Evolutionary conservation across 768 basidiomycete species (phyloP), one percentile per base, ranked within the genome.

Genomic region (Calocybe cyanea): DNA sequence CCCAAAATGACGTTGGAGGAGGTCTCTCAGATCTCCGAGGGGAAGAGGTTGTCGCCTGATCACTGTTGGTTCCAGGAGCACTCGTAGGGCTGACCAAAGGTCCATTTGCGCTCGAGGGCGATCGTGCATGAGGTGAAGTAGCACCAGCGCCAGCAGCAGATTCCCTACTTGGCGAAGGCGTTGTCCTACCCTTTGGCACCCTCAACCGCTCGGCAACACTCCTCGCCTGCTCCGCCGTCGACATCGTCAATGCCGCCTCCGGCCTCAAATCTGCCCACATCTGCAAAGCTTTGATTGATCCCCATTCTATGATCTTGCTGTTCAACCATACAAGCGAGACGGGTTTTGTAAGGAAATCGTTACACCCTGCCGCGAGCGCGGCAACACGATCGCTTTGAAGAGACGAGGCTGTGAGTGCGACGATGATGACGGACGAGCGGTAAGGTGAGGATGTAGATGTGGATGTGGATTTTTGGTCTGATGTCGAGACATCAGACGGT

Each of bases 231-330:
- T 72, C 70, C 25, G 63, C 70, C 25, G 50, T 64, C n/a, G 67
- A 55, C 44, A 75, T 63, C 13, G 57, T 65, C 39, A 60, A 66
- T 28, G 69, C 63, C 1, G 59, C 66, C 15, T 86, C 80, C 1
- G 87, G 83, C 34, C 83, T 73, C 47, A 85, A 68, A 59, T 91
- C 89, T 9, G 89, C 90, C 85, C 88, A 92, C 87, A 91, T 92
- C 60, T 92, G 88, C 46, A 92, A 60, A 4, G 88, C 89, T 62
- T 92, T 92, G 68, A 99, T 98, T 2, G 92, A 95, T 0, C 96
- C 96, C 96, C 96, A 99, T 64, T 99, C 96, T 50, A 95, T 90
- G 61, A 98, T 94, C 72, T 99, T 99, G 71, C 85, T 90, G 62
- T 97, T 92, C 41, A 99, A 72, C 96, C 96, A 99, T 36, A 86